A percentile compares a stretch with the other conserved stretches of the same genome.
These are phyloP conservation scores for Furcasterigmium furcatum DNA, from an alignment of 2,329 filamentous ascomycete species.

Conservation along the genomic window DNA sequence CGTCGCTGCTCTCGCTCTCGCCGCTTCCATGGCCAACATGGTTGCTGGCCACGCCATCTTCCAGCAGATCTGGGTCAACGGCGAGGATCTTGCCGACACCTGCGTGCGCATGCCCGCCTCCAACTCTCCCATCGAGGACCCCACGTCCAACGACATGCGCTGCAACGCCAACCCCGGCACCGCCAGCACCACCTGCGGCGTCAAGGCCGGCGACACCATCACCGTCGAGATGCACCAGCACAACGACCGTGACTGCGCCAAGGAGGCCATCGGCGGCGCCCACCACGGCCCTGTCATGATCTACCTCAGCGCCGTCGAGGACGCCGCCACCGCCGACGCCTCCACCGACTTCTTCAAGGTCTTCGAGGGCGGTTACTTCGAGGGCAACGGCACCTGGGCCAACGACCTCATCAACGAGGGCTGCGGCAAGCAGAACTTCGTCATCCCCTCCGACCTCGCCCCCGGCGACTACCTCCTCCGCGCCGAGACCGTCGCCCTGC, in stretches of 20 bases:
- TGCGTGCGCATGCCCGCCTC: slow-evolving; percentile 13
- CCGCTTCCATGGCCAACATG: slow-evolving; percentile 11
- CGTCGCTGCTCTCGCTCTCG: slow-evolving; percentile 8
- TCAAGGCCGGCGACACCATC: slow-evolving; percentile 28
- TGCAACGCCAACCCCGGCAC: slow-evolving; percentile 30
- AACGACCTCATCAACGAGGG: slow-evolving; percentile 6
- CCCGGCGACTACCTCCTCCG: slow-evolving; percentile 40
- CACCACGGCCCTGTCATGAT: slow-evolving; percentile 48
- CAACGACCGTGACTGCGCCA: slow-evolving; percentile 36
- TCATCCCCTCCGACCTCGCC: slow-evolving; percentile 32
- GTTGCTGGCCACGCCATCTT: slow-evolving; percentile 42
- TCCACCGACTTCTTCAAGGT: slow-evolving; percentile 49
- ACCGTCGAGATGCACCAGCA: slow-evolving; percentile 45
- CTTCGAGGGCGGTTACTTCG: slow-evolving; percentile 34
- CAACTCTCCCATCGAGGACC: slow-evolving; percentile 39
- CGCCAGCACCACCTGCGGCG: neutral
- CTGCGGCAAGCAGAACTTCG: slow-evolving; percentile 1
- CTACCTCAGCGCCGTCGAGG: slow-evolving; percentile 44
- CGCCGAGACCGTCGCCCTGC: slow-evolving; percentile 41
- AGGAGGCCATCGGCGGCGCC: slow-evolving; percentile 47
- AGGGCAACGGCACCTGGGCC: slow-evolving; percentile 9
- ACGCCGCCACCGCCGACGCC: slow-evolving; percentile 39
- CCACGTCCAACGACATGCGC: slow-evolving; percentile 33
- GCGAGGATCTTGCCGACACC: slow-evolving; percentile 14
- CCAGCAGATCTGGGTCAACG: slow-evolving; percentile 44